Conservation (phyloP, 2,329 filamentous ascomycete genomes). For the Helicocarpus griseus region DNA sequence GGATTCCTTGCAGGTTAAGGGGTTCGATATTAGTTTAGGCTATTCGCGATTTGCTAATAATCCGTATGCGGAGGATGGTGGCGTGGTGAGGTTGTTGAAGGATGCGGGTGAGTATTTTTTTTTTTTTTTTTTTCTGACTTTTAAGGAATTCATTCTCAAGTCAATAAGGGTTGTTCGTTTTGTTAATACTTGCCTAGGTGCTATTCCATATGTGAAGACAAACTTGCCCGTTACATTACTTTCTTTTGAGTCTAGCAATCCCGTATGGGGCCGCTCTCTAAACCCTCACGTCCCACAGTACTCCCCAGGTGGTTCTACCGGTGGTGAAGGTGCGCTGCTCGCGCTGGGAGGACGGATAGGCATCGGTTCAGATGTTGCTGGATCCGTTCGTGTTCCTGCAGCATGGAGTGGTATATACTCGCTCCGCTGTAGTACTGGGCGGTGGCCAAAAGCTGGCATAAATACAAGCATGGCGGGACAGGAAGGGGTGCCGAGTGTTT, state of each 20-base stretch:
- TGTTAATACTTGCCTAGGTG: conserved; percentile 39
- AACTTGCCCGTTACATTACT: conserved; percentile 79
- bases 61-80: conserved; percentile 56
- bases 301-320: conserved; percentile 80
- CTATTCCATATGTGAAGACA: conserved; percentile 87
- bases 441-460: conserved; percentile 80
- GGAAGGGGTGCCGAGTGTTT: conserved; percentile 80
- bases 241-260: conserved; percentile 71
- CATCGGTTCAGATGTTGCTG: conserved; percentile 83
- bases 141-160: conserved; percentile 5
- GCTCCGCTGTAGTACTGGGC: conserved; percentile 74
- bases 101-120: conserved; percentile 57
- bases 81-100: conserved; percentile 66
- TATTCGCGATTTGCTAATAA: conserved; percentile 66
- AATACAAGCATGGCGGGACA: conserved; percentile 86
- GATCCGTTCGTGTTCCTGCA: conserved; percentile 75
- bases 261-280: conserved; percentile 69
- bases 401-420: conserved; percentile 87
- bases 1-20: conserved; percentile 64
- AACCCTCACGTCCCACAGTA: conserved; percentile 81
- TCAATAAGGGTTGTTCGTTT: background rate
- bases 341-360: conserved; percentile 77
- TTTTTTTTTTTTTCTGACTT: background rate
- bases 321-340: conserved; percentile 71
- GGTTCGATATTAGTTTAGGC: conserved; percentile 73